Evolutionary conservation across 176 grass and related monocot species (phyloP).

Genomic region (Triticum aestivum): IWGSC_CS_RefSeq_v2.1 NC_057805.1:22321845-22322344

Average conservation of each 20-base stretch:
- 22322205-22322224: slow-evolving; percentile 99
- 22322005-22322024: slow-evolving; percentile 98
- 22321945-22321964: slow-evolving; percentile 37
- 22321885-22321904: background rate
- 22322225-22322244: slow-evolving; percentile 94
- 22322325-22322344: slow-evolving; percentile 5
- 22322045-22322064: slow-evolving; percentile 85
- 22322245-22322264: slow-evolving; percentile 91
- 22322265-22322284: slow-evolving; percentile 43
- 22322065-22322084: slow-evolving; percentile 26
- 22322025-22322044: slow-evolving; percentile 87
- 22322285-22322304: slow-evolving; percentile 28
- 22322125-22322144: slow-evolving; percentile 9
- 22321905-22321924: background rate
- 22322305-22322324: background rate
- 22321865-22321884: slow-evolving; percentile 1
- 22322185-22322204: slow-evolving; percentile 93
- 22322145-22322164: slow-evolving; percentile 78
- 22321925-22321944: background rate
- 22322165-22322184: slow-evolving; percentile 96
- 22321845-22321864: background rate
- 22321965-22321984: slow-evolving; percentile 98
- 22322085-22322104: slow-evolving; percentile 5
- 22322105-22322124: background rate
- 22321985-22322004: slow-evolving; percentile 89